phyloP scores from a whole-genome alignment of 805 yeast species.

The Blastobotrys mokoenaii region DNA sequence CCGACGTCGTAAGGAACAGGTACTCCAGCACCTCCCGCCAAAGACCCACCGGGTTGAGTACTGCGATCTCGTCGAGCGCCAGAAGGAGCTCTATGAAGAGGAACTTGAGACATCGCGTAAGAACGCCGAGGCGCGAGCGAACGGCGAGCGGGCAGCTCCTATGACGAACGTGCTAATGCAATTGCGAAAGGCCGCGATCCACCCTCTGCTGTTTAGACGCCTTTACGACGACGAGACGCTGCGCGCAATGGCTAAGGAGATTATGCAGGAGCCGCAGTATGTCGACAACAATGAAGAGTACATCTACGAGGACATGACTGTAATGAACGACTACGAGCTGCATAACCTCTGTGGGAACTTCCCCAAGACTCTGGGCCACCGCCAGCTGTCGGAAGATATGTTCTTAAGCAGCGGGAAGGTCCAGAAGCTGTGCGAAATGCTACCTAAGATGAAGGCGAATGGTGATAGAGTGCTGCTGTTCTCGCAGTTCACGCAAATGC shows the following conservation, averaged over 20 bases:
- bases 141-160: constrained; percentile 20
- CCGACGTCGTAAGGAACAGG: constrained; percentile 88
- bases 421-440: constrained; percentile 42
- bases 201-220: constrained; percentile 76
- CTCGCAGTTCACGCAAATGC: constrained; percentile 85
- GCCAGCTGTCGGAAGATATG: constrained; percentile 43
- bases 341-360: constrained; percentile 65
- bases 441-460: constrained; percentile 46
- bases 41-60: constrained; percentile 56
- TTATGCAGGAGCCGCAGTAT: constrained; percentile 76
- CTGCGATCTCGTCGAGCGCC: constrained; percentile 50
- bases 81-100: constrained; percentile 55
- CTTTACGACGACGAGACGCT: constrained; percentile 49
- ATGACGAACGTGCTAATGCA: constrained; percentile 57
- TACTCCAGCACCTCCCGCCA: constrained; percentile 76
- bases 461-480: constrained; percentile 71
- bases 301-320: constrained; percentile 89
- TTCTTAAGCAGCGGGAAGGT: constrained; percentile 75
- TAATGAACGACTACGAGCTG: constrained; percentile 87
- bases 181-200: constrained; percentile 85
- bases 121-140: constrained; percentile 23
- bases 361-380: constrained; percentile 51
- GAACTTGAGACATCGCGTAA: constrained; percentile 40
- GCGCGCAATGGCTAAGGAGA: constrained; percentile 61
- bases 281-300: constrained; percentile 64